A percentile compares a stretch with the other conserved stretches of the same genome.
phyloP scores from a whole-genome alignment of 2,329 filamentous ascomycete species.

The Hymenoscyphus infarciens region DNA sequence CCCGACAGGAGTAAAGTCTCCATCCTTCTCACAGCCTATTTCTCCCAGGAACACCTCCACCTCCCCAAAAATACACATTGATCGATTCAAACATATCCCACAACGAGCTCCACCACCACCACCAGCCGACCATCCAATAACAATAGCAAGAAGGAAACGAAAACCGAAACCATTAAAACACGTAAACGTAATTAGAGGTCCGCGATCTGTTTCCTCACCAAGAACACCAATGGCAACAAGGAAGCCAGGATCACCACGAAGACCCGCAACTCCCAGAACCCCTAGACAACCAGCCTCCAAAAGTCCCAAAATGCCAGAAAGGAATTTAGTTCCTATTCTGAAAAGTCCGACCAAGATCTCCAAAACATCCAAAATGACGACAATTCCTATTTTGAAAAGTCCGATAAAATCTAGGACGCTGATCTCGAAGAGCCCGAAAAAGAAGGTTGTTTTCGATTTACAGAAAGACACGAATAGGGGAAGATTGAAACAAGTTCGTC shows the following conservation, averaged over 20 bases:
- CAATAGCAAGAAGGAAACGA: not conserved
- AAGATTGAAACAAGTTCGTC: not conserved
- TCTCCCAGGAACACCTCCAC: not conserved
- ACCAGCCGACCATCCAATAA: not conserved
- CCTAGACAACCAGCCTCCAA: not conserved
- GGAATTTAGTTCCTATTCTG: not conserved
- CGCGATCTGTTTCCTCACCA: not conserved
- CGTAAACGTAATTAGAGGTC: not conserved
- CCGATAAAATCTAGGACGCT: not conserved
- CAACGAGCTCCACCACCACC: not conserved
- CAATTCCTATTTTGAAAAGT: not conserved
- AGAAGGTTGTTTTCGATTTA: not conserved
- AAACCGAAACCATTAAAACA: not conserved
- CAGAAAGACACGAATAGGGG: not conserved
- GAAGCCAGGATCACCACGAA: not conserved
- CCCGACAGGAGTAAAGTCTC: not conserved
- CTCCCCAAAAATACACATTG: not conserved
- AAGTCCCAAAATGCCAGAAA: not conserved
- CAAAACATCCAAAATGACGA: not conserved
- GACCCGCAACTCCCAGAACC: not conserved
- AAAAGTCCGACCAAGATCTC: not conserved
- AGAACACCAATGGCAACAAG: not conserved
- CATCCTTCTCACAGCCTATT: not conserved
- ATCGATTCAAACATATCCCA: not conserved
- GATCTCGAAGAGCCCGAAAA: not conserved